Evolutionary conservation across 2,329 filamentous ascomycete species (phyloP).

Genomic region (Claviceps digitariae): DNA sequence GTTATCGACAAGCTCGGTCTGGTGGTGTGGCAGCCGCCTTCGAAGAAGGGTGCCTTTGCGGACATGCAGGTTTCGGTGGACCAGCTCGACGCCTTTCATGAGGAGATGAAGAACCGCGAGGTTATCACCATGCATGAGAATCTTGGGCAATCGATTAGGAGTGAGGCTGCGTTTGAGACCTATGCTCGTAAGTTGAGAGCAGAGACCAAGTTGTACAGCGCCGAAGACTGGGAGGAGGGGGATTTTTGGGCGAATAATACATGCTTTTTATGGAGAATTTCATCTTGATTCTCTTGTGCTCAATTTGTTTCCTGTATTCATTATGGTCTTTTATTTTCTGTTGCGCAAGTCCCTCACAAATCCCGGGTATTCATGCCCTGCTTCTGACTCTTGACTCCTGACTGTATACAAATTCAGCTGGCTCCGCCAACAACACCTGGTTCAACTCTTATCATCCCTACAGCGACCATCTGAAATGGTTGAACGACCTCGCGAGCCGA

Average conservation of each 20-base stretch:
- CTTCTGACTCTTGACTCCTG: too few species aligned
- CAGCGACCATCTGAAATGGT: slow-evolving; percentile 33
- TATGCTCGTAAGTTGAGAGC: slow-evolving; percentile 15
- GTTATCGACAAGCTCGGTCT: slow-evolving; percentile 22
- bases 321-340: neutral
- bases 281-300: neutral
- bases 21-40: slow-evolving; percentile 23
- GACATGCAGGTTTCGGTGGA: slow-evolving; percentile 27
- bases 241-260: too few species aligned
- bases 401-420: slow-evolving; percentile 5
- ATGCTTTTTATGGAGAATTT: neutral
- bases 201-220: neutral
- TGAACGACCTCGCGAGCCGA: slow-evolving; percentile 28
- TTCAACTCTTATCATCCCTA: slow-evolving; percentile 41
- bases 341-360: neutral
- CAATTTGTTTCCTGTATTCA: too few species aligned
- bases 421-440: slow-evolving; percentile 24
- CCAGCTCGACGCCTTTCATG: slow-evolving; percentile 20
- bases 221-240: too few species aligned
- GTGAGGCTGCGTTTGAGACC: slow-evolving; percentile 17
- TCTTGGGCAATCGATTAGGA: slow-evolving; percentile 23
- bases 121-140: slow-evolving; percentile 24
- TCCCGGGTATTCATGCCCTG: too few species aligned
- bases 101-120: slow-evolving; percentile 18
- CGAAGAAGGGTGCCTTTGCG: slow-evolving; percentile 18